Base-by-base conservation (phyloP, 192 early-diverging fungal species). In the Entomortierella chlamydospora region DNA sequence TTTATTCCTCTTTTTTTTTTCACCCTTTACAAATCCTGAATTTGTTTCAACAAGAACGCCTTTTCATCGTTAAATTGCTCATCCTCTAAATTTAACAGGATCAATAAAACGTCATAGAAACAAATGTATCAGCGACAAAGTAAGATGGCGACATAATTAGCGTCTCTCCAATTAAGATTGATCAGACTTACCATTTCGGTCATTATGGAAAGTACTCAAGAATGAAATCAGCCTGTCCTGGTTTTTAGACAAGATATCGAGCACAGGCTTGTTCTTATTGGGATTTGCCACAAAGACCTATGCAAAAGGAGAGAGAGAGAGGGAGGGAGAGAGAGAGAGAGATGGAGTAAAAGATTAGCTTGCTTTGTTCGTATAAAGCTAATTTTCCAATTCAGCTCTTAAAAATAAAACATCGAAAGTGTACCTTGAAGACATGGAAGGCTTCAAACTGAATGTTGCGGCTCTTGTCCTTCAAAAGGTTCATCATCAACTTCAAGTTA, bases 51-150 rank as follows among this genome's bases (percentile, higher is more conserved):
- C 61, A 99, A 85, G 74, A 98, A 99, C 6, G 92, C 90, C 84
- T 99, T 99, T 73, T 99, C 98, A 82, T 98, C 97, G 68, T 96
- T 96, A 82, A 99, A 99, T 83, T 96, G 96, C 85, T 99, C 98
- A 86, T 99, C 97, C 74, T 96, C 95, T 95, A 67, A 31, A n/a
- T n/a, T n/a, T n/a, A n/a, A n/a, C n/a, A n/a, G n/a, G n/a, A n/a
- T n/a, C n/a, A n/a, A n/a, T n/a, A n/a, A n/a, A n/a, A n/a, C n/a
- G n/a, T n/a, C n/a, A n/a, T n/a, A n/a, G n/a, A n/a, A n/a, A n/a
- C n/a, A n/a, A n/a, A n/a, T n/a, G n/a, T n/a, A n/a, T n/a, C n/a
- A n/a, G n/a, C n/a, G n/a, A n/a, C n/a, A n/a, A n/a, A n/a, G n/a
- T n/a, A n/a, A n/a, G n/a, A n/a, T n/a, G n/a, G n/a, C n/a, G n/a